Percentiles rank a stretch among this genome's conserved stretches.
These are phyloP conservation scores for Lentinula guzmanii DNA, from an alignment of 768 basidiomycete genomes.

Conservation along the genomic window DNA sequence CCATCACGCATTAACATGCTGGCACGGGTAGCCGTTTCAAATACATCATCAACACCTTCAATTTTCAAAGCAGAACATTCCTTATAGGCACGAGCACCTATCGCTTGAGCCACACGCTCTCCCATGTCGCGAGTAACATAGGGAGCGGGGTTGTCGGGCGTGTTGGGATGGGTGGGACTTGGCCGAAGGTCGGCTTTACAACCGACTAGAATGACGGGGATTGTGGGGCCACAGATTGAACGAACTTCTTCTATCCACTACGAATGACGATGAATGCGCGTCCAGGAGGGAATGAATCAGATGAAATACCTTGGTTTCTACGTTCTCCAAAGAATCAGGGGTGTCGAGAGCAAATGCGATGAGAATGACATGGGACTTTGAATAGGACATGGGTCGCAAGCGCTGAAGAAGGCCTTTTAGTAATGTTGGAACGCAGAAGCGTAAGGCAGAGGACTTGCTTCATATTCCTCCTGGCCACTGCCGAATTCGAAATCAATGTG, in stretches of 20 bases:
- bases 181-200: conserved; percentile 94
- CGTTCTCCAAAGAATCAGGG: conserved; percentile 95
- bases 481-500: neutral
- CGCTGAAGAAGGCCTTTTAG: conserved; percentile 41
- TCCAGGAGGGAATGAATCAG: conserved; percentile 9
- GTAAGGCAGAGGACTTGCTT: conserved; percentile 41
- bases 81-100: conserved; percentile 91
- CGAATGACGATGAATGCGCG: neutral
- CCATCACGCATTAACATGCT: conserved; percentile 95
- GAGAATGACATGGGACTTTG: conserved; percentile 97
- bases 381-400: conserved; percentile 93
- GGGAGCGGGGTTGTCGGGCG: conserved; percentile 34
- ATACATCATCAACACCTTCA: conserved; percentile 94
- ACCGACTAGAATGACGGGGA: conserved; percentile 94
- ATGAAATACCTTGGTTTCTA: conserved; percentile 72
- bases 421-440: neutral
- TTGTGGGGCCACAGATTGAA: conserved; percentile 85
- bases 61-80: conserved; percentile 90
- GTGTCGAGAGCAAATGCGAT: conserved; percentile 97
- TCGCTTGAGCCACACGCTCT: conserved; percentile 72
- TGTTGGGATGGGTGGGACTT: conserved; percentile 37
- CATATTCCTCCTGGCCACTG: conserved; percentile 98
- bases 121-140: conserved; percentile 78
- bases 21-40: conserved; percentile 93
- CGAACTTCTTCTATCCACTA: conserved; percentile 99